Percentiles rank a stretch among this genome's conserved stretches.
Evolutionary conservation across 2,329 filamentous ascomycete species (phyloP).

Genomic region (Penicillium sclerotiorum): DNA sequence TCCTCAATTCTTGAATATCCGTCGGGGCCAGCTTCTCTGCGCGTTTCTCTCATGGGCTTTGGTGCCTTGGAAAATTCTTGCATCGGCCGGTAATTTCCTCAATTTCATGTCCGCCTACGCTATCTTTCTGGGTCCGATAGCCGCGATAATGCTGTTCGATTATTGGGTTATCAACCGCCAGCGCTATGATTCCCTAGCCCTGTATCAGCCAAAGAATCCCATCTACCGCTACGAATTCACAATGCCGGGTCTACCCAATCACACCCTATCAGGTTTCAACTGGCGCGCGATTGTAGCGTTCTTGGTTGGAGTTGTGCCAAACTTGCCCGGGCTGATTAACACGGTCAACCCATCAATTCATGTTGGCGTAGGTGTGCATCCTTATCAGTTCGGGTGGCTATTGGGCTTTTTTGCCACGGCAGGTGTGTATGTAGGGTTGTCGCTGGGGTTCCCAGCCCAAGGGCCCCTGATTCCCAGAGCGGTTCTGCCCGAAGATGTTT

Average conservation of each 20-base stretch:
- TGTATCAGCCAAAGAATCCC: conserved; percentile 52
- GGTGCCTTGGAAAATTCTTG: conserved; percentile 68
- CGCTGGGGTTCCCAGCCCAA: conserved; percentile 51
- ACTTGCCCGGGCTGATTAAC: conserved; percentile 58
- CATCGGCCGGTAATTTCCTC: conserved; percentile 60
- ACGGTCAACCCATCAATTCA: conserved; percentile 41
- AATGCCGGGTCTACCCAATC: conserved; percentile 8
- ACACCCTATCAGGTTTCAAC: conserved; percentile 52
- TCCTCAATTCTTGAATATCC: conserved; percentile 59
- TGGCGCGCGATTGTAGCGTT: conserved; percentile 63
- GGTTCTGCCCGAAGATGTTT: conserved; percentile 43
- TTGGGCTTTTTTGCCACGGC: conserved; percentile 62
- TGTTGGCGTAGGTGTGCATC: conserved; percentile 53
- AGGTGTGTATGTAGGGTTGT: conserved; percentile 58
- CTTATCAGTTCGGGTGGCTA: conserved; percentile 69
- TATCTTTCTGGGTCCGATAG: conserved; percentile 67
- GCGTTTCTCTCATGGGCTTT: conserved; percentile 61
- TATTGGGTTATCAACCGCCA: conserved; percentile 59
- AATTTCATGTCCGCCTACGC: conserved; percentile 69
- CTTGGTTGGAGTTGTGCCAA: conserved; percentile 59
- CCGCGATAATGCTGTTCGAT: conserved; percentile 62
- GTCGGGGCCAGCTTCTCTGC: conserved; percentile 58
- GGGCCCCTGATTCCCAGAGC: conserved; percentile 51
- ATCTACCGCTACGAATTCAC: conserved; percentile 55
- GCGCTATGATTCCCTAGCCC: conserved; percentile 54